These are phyloP conservation scores for Margaritispora aquatica DNA, from an alignment of 495 filamentous ascomycete genomes.

Conservation along the genomic window DNA sequence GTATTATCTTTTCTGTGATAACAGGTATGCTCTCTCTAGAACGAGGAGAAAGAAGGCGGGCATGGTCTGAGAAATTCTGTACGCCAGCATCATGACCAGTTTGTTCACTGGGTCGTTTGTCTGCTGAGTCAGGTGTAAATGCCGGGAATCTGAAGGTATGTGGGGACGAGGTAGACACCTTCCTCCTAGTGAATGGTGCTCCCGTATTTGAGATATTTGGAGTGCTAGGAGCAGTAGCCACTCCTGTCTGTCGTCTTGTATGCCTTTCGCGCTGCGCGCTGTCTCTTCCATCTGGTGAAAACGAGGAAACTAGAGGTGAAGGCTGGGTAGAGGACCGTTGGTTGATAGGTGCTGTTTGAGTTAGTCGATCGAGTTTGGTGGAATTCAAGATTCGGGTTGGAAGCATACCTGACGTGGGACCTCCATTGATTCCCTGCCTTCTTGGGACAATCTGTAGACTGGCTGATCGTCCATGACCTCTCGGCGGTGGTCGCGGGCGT, in stretches of 20 bases:
- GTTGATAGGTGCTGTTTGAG: constrained; percentile 34
- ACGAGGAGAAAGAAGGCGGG: constrained; percentile 11
- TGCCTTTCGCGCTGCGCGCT: constrained; percentile 6
- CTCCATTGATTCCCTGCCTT: constrained; percentile 32
- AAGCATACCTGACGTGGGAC: constrained; percentile 39
- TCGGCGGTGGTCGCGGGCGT: constrained; percentile 41
- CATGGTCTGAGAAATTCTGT: constrained; percentile 5
- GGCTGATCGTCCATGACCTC: constrained; percentile 71
- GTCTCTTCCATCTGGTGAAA: constrained; percentile 8
- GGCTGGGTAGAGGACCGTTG: constrained; percentile 26
- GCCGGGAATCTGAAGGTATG: constrained; percentile 22
- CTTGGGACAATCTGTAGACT: constrained; percentile 74
- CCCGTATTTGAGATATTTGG: constrained; percentile 25
- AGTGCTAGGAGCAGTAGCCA: constrained; percentile 33
- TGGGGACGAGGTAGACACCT: constrained; percentile 9
- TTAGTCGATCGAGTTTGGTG: neutral
- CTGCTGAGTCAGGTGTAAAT: constrained; percentile 9
- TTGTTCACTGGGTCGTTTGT: constrained; percentile 8
- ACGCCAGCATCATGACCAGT: neutral
- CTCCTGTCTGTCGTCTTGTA: constrained; percentile 30
- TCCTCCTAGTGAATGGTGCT: constrained; percentile 9
- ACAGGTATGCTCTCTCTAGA: constrained; percentile 28
- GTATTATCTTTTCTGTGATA: constrained; percentile 49
- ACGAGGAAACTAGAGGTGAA: constrained; percentile 21
- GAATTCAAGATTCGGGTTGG: neutral